Base-by-base conservation (phyloP, 2,329 filamentous ascomycete genomes). In the Alternaria consortialis region DNA sequence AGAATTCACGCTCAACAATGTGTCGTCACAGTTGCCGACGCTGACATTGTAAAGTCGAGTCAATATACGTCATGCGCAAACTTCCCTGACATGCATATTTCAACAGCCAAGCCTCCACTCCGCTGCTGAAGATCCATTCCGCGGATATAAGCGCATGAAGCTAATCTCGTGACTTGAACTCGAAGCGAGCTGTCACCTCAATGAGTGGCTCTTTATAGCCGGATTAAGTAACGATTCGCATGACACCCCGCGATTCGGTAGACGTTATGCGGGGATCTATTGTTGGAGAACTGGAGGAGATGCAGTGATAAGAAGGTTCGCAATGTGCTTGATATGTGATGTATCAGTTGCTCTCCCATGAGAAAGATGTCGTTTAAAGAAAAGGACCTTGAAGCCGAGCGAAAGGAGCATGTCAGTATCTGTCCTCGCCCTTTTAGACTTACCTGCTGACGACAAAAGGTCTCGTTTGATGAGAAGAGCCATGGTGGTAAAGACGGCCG, bases 161-260 rank as follows among this genome's bases (percentile, higher is more conserved):
- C 32, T 27, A 39, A 17, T 40, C 17, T 27, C 23, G 32, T 20
- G 37, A 39, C n/a, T 20, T 39, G n/a, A 6, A 39, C n/a, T 39
- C 17, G 27, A 29, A 47, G 23, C 27, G 23, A 55, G 2, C 15
- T 48, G 32, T 36, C 20, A 39, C 31, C 32, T 23, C 25, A 48
- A 43, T 9, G 32, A 52, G 23, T 25, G 17, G 7, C 3, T 12
- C n/a, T 13, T 32, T 15, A 56, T 29, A 47, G 17, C 23, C 32
- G 29, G 25, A 47, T 46, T 29, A 20, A 56, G 48, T 39, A 56
- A 40, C 1, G 44, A 58, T 55, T 42, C 39, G 57, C 52, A 51
- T 27, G 23, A 34, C 58, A 55, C 55, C 56, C 60, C 60, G 51
- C 55, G 37, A 56, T 62, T 55, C 50, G 55, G 58, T 25, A 54